phyloP scores from a whole-genome alignment of 768 basidiomycete species.

The Cystobasidium tubakii region DNA sequence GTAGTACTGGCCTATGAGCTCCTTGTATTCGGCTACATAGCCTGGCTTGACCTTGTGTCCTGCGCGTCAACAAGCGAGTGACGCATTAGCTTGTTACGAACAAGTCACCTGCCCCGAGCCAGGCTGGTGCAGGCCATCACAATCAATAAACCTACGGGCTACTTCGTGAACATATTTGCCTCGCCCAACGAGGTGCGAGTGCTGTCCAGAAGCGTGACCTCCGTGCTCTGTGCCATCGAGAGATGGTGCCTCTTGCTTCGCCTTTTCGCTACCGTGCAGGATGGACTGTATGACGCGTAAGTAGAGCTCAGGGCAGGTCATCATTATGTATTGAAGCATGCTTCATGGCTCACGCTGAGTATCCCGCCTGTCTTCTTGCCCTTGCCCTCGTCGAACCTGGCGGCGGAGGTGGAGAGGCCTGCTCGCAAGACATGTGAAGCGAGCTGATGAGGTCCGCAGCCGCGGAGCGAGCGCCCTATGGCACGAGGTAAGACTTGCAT shows the following conservation, averaged over 20 bases:
- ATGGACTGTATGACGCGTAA: conserved; percentile 57
- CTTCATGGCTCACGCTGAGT: background rate
- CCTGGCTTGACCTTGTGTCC: conserved; percentile 82
- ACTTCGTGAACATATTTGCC: conserved; percentile 91
- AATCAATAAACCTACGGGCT: conserved; percentile 59
- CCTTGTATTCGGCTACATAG: conserved; percentile 73
- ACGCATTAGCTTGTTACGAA: background rate
- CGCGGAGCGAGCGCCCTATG: background rate
- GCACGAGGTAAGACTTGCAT: background rate
- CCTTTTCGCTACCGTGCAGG: conserved; percentile 87
- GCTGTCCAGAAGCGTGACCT: conserved; percentile 53
- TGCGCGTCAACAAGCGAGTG: conserved; percentile 50
- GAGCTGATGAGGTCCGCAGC: background rate
- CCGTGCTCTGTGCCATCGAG: background rate
- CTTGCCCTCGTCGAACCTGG: background rate
- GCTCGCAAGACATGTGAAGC: background rate
- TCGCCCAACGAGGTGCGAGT: conserved; percentile 79
- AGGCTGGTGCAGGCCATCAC: no score
- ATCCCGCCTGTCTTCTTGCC: conserved; percentile 1
- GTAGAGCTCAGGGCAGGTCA: background rate
- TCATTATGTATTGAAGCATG: background rate
- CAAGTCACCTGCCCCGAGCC: no score
- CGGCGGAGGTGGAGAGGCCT: background rate
- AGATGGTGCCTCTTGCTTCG: conserved; percentile 71
- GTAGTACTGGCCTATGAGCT: conserved; percentile 81